Evolutionary conservation across 345 rosid genomes (phyloP), one percentile per base, ranked within the genome.

Genomic region (Limnanthes douglasii): DNA sequence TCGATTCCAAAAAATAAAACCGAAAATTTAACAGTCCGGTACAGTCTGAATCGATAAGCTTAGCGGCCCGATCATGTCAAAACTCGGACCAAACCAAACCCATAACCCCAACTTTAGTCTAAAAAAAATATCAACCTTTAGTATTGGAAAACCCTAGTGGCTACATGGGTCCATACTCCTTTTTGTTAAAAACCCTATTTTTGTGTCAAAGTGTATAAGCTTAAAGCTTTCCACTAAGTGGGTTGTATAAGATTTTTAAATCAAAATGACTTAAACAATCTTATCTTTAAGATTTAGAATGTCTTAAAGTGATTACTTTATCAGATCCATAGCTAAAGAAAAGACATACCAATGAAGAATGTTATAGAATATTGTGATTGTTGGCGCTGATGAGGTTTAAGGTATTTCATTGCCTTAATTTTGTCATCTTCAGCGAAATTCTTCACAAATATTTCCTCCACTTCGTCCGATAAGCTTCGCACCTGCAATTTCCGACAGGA

Each of bases 301-400:
- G n/a, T n/a, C n/a, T n/a, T n/a, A n/a, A n/a, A n/a, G n/a, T n/a
- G n/a, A n/a, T n/a, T n/a, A n/a, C n/a, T n/a, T n/a, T n/a, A n/a
- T n/a, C n/a, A n/a, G n/a, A n/a, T n/a, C n/a, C n/a, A n/a, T n/a
- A n/a, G n/a, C n/a, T n/a, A n/a, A n/a, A n/a, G n/a, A n/a, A n/a
- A n/a, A n/a, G n/a, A n/a, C n/a, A n/a, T 43, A 81, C 99, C 99
- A 37, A 78, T 73, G 73, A 81, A 81, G 69, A 85, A 92, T 34
- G 99, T 92, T 38, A 69, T 70, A 46, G 73, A 22, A n/a, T n/a
- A n/a, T 34, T 85, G 99, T 15, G 96, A 85, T 42, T 85, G 96
- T 66, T 68, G 64, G 19, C 55, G 85, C 16, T 81, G 94, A 46
- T 60, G 70, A 9, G 96, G 94, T 51, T 60, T 81, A 41, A 92